Evolutionary conservation across 1,284 basidiomycete species (phyloP).

Genomic region (Boletus calvinii): DNA sequence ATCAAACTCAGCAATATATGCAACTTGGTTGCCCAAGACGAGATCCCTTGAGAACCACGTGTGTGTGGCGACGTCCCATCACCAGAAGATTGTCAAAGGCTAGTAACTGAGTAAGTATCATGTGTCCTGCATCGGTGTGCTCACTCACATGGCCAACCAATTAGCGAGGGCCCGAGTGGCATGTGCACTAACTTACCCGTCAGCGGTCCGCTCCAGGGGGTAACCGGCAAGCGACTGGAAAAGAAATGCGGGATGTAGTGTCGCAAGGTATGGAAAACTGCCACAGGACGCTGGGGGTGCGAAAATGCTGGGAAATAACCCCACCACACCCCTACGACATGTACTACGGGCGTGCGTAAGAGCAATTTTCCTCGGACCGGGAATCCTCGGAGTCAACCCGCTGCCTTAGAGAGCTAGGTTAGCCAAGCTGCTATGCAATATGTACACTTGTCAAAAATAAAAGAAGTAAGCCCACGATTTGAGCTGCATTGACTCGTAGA

Average conservation of each 20-base stretch:
- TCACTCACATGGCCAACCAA: conserved; percentile 4
- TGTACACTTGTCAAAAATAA: too few species aligned
- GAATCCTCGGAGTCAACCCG: too few species aligned
- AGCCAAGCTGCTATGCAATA: too few species aligned
- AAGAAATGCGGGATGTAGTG: conserved; percentile 4
- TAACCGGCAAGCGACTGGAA: not conserved
- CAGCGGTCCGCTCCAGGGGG: not conserved
- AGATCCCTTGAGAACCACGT: conserved; percentile 3
- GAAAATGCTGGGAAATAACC: conserved; percentile 12
- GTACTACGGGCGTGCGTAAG: too few species aligned
- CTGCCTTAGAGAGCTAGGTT: too few species aligned
- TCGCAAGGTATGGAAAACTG: too few species aligned
- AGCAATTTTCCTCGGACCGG: too few species aligned
- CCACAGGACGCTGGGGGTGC: too few species aligned
- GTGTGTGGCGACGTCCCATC: conserved; percentile 6
- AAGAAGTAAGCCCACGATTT: too few species aligned
- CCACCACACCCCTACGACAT: too few species aligned
- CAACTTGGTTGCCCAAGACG: not conserved
- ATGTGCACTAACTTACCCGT: conserved; percentile 5
- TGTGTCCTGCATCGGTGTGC: conserved; percentile 4
- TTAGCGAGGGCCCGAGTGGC: not conserved
- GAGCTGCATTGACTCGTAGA: too few species aligned
- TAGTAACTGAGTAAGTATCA: not conserved
- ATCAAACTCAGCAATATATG: not conserved
- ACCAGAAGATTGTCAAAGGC: not conserved